Conservation (phyloP, 805 yeast genomes). For the Sungouiozyma ichnusensis region DNA sequence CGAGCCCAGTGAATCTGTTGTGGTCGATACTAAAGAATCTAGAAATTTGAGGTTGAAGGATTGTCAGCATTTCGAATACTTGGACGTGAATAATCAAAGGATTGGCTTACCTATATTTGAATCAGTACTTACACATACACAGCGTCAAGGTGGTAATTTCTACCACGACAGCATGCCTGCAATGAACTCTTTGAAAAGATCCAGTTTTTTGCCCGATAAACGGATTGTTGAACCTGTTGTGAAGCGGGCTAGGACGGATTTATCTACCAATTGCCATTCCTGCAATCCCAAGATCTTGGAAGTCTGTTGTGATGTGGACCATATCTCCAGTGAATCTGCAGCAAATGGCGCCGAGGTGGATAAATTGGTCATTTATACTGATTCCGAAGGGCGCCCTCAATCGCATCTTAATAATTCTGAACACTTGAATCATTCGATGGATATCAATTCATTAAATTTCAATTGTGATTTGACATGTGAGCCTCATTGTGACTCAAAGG, state of each 20-base stretch:
- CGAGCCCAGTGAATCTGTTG: neutral
- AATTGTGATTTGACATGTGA: constrained; percentile 24
- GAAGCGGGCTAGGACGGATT: neutral
- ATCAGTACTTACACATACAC: neutral
- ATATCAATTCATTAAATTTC: constrained; percentile 1
- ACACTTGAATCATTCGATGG: neutral
- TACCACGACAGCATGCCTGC: too few species aligned
- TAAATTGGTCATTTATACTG: neutral
- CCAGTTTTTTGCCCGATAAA: neutral
- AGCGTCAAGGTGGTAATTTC: too few species aligned
- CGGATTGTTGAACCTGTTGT: neutral
- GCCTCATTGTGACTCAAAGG: constrained; percentile 5
- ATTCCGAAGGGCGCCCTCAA: neutral
- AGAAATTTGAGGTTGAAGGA: constrained; percentile 10
- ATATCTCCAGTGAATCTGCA: constrained; percentile 4
- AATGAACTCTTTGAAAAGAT: neutral
- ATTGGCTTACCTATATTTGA: neutral
- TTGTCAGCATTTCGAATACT: constrained; percentile 34
- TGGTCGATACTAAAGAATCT: neutral
- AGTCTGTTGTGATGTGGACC: constrained; percentile 33
- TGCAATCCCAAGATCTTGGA: constrained; percentile 34
- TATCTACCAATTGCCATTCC: constrained; percentile 10
- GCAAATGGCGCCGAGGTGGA: neutral
- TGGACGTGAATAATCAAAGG: constrained; percentile 27
- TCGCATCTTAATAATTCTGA: neutral